Conservation (phyloP, 352 stramenopile species). For the Aphanomyces stellatus region DNA sequence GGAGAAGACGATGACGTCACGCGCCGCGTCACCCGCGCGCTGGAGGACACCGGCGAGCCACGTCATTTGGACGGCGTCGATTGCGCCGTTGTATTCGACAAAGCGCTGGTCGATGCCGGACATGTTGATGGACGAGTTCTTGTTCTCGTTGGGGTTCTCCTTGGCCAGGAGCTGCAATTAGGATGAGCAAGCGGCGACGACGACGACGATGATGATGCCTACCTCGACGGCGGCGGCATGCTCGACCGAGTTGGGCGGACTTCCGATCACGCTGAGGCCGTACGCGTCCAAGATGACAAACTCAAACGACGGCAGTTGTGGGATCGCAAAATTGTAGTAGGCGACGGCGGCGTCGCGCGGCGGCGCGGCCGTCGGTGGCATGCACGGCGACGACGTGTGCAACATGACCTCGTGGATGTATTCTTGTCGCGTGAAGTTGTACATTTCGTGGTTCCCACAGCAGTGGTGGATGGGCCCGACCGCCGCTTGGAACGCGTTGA, state of each 20-base stretch:
- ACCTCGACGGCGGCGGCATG: conserved; percentile 29
- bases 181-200: too few relatives aligned
- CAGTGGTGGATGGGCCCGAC: conserved; percentile 64
- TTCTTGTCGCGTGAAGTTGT: conserved; percentile 49
- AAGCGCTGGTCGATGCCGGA: conserved; percentile 37
- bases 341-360: neutral
- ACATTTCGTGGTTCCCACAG: conserved; percentile 80
- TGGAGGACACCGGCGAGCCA: conserved; percentile 42
- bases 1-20: conserved; percentile 65
- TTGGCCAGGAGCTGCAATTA: conserved; percentile 30
- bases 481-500: conserved; percentile 30
- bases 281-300: conserved; percentile 72
- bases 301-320: conserved; percentile 31
- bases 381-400: conserved; percentile 15
- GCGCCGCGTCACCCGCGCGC: conserved; percentile 21
- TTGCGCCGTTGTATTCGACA: conserved; percentile 68
- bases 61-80: conserved; percentile 46
- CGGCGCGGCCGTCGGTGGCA: neutral
- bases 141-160: conserved; percentile 58
- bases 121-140: conserved; percentile 61
- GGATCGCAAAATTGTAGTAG: conserved; percentile 64
- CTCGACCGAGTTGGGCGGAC: conserved; percentile 34
- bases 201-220: neutral
- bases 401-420: conserved; percentile 39
- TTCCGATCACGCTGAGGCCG: conserved; percentile 50